Base-by-base conservation (phyloP, 139 green algal species). In the Chlorella ohadii region DNA sequence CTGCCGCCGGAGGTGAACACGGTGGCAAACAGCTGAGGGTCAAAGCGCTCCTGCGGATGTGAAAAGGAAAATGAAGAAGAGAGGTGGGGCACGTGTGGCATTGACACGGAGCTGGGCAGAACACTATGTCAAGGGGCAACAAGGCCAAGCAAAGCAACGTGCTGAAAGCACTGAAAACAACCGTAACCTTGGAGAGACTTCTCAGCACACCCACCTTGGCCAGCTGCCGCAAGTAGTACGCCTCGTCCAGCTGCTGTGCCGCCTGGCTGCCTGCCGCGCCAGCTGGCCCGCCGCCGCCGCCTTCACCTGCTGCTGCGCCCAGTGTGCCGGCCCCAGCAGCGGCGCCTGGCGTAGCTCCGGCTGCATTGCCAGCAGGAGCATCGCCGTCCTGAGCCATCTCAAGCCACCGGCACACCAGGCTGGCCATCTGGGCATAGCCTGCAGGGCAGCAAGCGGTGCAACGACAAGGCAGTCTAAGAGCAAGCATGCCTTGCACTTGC, bases 401-500 rank as follows among this genome's bases (percentile, higher is more conserved):
- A 13, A 93, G 83, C 91, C 88, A 94, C 38, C 86, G 82, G 83
- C 87, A 91, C 41, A 92, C 89, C 56, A 95, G 82, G 72, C 78
- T 91, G 38, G 90, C 91, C 92, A 95, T 94, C 61, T 94, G 92
- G 25, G 89, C 92, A 74, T 94, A 95, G 20, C 92, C 92, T 90
- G 86, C 65, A 66, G 25, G 39, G 71, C 41, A 59, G 28, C 66
- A 73, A 51, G 44, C 44, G 44, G 44, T 51, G 6, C 44, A 51
- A 51, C 44, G 44, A n/a, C n/a, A n/a, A n/a, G n/a, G n/a, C n/a
- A n/a, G n/a, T n/a, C n/a, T n/a, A n/a, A n/a, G n/a, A 51, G 44
- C 44, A 51, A 51, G 44, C 44, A 51, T n/a, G n/a, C n/a, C n/a
- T n/a, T n/a, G n/a, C n/a, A n/a, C n/a, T n/a, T n/a, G n/a, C n/a